A percentile compares a stretch with the other conserved stretches of the same genome.
Evolutionary conservation across 2,329 filamentous ascomycete species (phyloP).

Genomic region (Microthyrium microscopicum): DNA sequence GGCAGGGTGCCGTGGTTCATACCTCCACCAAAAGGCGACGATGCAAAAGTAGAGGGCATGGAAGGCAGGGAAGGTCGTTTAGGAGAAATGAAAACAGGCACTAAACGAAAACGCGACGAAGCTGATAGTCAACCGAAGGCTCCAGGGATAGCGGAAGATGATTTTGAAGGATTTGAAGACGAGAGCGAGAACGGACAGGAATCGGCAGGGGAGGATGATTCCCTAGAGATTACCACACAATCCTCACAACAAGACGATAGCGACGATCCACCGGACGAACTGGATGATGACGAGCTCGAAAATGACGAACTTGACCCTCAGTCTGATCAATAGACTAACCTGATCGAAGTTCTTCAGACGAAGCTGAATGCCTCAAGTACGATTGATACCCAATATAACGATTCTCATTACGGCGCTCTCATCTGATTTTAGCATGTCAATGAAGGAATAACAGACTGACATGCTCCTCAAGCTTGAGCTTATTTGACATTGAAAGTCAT

Average conservation of each 20-base stretch:
- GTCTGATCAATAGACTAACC: too few species aligned
- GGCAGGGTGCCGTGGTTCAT: constrained; percentile 97
- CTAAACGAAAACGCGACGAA: constrained; percentile 50
- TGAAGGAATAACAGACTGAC: too few species aligned
- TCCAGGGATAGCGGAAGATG: constrained; percentile 9
- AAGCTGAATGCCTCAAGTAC: too few species aligned
- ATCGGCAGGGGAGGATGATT: constrained; percentile 19
- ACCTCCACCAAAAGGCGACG: constrained; percentile 49
- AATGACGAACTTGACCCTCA: too few species aligned
- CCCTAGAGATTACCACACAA: constrained; percentile 12
- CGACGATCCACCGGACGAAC: constrained; percentile 10
- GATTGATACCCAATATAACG: too few species aligned
- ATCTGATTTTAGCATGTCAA: too few species aligned
- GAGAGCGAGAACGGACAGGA: constrained; percentile 10
- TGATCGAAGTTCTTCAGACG: too few species aligned
- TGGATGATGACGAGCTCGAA: constrained; percentile 11
- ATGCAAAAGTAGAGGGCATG: constrained; percentile 33
- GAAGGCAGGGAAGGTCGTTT: constrained; percentile 61
- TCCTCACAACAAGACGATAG: constrained; percentile 10
- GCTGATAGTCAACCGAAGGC: constrained; percentile 7
- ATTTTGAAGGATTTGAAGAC: constrained; percentile 10
- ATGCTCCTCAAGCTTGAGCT: too few species aligned
- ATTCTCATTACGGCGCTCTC: too few species aligned
- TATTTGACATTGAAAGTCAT: too few species aligned
- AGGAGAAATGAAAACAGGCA: constrained; percentile 54